These are phyloP conservation scores for Cryptococcus amylolentus DNA, from an alignment of 1,284 basidiomycete genomes.

Conservation along the genomic window DNA sequence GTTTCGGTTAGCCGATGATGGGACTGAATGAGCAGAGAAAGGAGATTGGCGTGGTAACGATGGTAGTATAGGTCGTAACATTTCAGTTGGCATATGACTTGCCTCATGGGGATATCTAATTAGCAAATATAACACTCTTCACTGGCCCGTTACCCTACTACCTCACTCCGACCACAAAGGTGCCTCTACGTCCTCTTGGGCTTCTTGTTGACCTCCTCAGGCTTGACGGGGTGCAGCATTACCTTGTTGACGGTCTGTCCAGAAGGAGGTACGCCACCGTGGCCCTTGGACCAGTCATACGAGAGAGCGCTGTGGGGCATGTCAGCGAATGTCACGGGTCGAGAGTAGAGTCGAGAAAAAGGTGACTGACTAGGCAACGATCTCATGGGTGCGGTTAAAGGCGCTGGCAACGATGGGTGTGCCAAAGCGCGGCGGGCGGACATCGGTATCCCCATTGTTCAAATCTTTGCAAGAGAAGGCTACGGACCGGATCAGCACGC, in stretches of 20 bases:
- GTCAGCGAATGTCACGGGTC: constrained; percentile 13
- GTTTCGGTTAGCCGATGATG: too few species aligned
- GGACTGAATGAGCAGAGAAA: too few species aligned
- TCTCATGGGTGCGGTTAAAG: constrained; percentile 81
- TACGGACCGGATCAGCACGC: constrained; percentile 2
- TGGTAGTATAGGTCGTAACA: background rate
- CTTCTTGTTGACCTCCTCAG: constrained; percentile 71
- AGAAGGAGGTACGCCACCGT: constrained; percentile 75
- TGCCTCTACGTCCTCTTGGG: constrained; percentile 7
- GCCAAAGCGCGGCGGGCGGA: constrained; percentile 53
- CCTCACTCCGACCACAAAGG: background rate
- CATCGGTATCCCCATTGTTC: constrained; percentile 67
- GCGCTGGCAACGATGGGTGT: constrained; percentile 56
- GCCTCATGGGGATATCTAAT: background rate
- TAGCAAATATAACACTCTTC: background rate
- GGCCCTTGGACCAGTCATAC: constrained; percentile 88
- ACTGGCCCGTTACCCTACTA: background rate
- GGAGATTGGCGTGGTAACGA: too few species aligned
- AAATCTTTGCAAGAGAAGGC: constrained; percentile 53
- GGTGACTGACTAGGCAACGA: constrained; percentile 69
- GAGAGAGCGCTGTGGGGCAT: constrained; percentile 57
- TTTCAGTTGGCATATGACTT: background rate
- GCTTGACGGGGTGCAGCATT: constrained; percentile 85
- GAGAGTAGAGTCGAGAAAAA: background rate
- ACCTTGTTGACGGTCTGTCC: constrained; percentile 68